These are phyloP conservation scores for Pancytospora philotis DNA, from an alignment of 371 early-diverging fungal genomes.

Conservation along the genomic window DNA sequence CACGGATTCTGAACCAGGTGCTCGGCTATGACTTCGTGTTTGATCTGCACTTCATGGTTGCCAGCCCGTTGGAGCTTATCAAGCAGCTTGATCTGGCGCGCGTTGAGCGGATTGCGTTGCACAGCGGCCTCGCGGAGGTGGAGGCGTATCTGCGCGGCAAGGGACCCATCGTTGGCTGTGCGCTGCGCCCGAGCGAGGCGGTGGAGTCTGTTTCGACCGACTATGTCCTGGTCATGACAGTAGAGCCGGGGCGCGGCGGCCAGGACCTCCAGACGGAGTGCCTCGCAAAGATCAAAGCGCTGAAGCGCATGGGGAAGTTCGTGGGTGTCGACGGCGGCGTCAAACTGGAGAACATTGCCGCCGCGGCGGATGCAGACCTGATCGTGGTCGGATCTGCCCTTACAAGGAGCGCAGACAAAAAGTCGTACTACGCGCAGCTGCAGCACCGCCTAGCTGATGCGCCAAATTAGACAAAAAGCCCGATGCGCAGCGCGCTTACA, in stretches of 20 bases:
- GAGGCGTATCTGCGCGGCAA: constrained; percentile 59
- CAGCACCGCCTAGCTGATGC: too few relatives aligned
- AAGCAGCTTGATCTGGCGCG: constrained; percentile 29
- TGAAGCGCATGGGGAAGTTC: constrained; percentile 57
- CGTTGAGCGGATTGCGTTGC: constrained; percentile 38
- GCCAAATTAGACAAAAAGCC: too few relatives aligned
- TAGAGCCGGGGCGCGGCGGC: constrained; percentile 61
- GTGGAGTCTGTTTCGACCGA: constrained; percentile 64
- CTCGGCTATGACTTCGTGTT: constrained; percentile 38
- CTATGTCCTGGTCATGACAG: constrained; percentile 90
- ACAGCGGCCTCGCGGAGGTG: constrained; percentile 14
- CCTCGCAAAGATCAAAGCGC: constrained; percentile 20
- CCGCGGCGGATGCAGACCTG: constrained; percentile 77
- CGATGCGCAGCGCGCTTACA: too few relatives aligned
- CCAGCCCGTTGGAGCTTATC: constrained; percentile 41
- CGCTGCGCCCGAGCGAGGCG: constrained; percentile 78
- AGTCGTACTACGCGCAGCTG: not conserved
- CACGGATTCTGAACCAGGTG: constrained; percentile 46
- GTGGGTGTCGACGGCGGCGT: constrained; percentile 95
- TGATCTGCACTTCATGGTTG: constrained; percentile 57
- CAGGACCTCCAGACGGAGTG: constrained; percentile 43
- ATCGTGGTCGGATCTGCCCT: constrained; percentile 85
- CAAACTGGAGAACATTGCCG: constrained; percentile 69
- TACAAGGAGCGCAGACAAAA: not conserved
- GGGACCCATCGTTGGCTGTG: constrained; percentile 82